Conservation (phyloP, 108 stramenopile species). For the Cyclotella sp. region DNA sequence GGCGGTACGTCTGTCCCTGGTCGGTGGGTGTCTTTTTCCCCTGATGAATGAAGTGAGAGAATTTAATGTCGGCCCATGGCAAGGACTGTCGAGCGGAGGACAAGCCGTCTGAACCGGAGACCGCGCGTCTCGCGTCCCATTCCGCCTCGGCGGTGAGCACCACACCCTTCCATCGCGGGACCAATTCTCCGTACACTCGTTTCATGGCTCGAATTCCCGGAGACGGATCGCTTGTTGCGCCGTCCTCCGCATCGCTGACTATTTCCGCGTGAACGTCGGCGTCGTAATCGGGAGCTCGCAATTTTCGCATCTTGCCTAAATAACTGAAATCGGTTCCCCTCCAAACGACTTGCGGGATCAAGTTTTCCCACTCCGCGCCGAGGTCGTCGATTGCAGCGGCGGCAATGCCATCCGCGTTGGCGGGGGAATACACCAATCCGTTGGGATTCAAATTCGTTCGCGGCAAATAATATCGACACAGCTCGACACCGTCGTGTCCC, state of each 20-base stretch:
- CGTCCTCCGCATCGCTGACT: neutral
- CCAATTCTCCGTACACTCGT: constrained; percentile 15
- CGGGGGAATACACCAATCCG: neutral
- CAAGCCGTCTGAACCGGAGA: no score
- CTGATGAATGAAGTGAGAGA: constrained; percentile 53
- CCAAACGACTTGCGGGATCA: constrained; percentile 55
- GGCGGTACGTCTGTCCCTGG: constrained; percentile 4
- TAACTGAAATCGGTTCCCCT: constrained; percentile 52
- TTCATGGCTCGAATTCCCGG: constrained; percentile 31
- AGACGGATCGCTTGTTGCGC: constrained; percentile 17
- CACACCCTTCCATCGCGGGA: constrained; percentile 55
- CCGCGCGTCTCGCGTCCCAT: constrained; percentile 12
- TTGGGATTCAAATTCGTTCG: constrained; percentile 20
- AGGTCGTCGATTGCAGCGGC: neutral
- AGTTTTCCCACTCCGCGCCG: constrained; percentile 20
- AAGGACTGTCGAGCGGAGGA: neutral
- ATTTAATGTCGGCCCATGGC: constrained; percentile 63
- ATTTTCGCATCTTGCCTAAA: constrained; percentile 21
- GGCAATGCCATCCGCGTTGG: neutral
- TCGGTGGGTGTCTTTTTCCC: constrained; percentile 28
- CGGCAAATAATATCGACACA: constrained; percentile 8
- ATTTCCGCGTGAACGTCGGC: constrained; percentile 14
- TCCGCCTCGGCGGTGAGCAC: constrained; percentile 46
- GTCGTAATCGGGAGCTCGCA: constrained; percentile 32
- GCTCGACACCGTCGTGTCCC: neutral